These are phyloP conservation scores for Beauveria scarabaeidicola DNA, from an alignment of 2,329 filamentous ascomycete genomes.

Conservation along the genomic window DNA sequence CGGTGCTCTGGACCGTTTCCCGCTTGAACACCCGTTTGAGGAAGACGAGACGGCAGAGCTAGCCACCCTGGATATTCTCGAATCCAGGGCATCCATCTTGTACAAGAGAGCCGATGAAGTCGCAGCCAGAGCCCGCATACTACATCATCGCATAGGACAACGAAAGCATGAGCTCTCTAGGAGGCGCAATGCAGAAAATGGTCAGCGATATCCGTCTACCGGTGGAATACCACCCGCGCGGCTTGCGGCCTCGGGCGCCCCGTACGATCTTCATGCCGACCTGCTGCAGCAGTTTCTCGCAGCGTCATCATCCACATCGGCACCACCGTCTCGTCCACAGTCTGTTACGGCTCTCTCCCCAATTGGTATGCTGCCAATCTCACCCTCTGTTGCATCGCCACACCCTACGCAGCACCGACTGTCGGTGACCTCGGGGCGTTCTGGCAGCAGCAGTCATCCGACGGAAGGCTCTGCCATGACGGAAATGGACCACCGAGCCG, in stretches of 20 bases:
- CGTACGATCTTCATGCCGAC: conserved; percentile 44
- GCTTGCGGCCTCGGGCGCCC: conserved; percentile 20
- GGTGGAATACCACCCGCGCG: conserved; percentile 15
- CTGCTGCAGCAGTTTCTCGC: conserved; percentile 45
- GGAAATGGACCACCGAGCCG: conserved; percentile 22
- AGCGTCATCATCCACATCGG: conserved; percentile 12
- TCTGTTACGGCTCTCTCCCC: conserved; percentile 21
- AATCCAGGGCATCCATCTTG: conserved; percentile 66
- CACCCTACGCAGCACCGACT: conserved; percentile 14
- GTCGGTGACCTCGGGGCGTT: conserved; percentile 11
- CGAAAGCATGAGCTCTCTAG: conserved; percentile 24
- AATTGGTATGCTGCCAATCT: conserved; percentile 18
- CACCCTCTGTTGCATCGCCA: conserved; percentile 18
- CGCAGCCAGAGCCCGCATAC: conserved; percentile 53
- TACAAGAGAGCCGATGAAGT: conserved; percentile 75
- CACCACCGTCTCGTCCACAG: conserved; percentile 20
- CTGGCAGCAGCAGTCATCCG: conserved; percentile 14
- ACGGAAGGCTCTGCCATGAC: conserved; percentile 17
- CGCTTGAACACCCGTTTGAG: conserved; percentile 69
- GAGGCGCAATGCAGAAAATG: conserved; percentile 20
- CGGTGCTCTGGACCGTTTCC: conserved; percentile 69
- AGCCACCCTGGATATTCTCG: conserved; percentile 73
- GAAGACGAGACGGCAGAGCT: conserved; percentile 83
- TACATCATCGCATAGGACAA: conserved; percentile 62
- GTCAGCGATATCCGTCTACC: conserved; percentile 27